Evolutionary conservation across 345 rosid species (phyloP).

Genomic region (Bruguiera gymnorhiza): DNA sequence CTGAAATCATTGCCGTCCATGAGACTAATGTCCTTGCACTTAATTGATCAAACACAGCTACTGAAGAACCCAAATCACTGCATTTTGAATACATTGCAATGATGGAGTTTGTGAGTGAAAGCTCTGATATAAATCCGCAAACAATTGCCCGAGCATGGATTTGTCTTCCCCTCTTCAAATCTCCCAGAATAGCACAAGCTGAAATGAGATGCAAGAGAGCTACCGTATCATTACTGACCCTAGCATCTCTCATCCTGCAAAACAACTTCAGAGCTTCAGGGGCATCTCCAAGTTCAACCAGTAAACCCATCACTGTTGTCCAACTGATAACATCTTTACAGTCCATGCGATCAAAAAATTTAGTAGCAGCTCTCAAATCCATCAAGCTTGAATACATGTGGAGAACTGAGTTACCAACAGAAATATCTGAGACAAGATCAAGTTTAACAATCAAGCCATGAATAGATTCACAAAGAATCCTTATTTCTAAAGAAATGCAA

Average conservation of each 20-base stretch:
- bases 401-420: constrained; percentile 38
- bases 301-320: constrained; percentile 42
- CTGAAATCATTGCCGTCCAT: constrained; percentile 48
- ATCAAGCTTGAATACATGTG: constrained; percentile 36
- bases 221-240: constrained; percentile 24
- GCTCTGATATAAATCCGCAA: constrained; percentile 25
- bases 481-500: constrained; percentile 29
- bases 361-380: constrained; percentile 33
- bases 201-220: constrained; percentile 38
- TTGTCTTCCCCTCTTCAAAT: constrained; percentile 39
- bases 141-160: constrained; percentile 38
- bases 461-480: constrained; percentile 24
- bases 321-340: constrained; percentile 40
- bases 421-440: constrained; percentile 27
- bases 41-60: constrained; percentile 29
- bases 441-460: constrained; percentile 36
- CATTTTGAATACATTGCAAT: constrained; percentile 47
- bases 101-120: constrained; percentile 35
- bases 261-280: constrained; percentile 31
- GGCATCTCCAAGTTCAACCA: constrained; percentile 32
- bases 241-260: constrained; percentile 22
- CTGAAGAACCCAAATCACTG: constrained; percentile 38
- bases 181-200: constrained; percentile 34
- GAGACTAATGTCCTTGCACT: constrained; percentile 37
- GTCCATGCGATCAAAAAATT: constrained; percentile 27